Conservation (phyloP, 2,329 filamentous ascomycete genomes). For the Fusarium keratoplasticum region DNA sequence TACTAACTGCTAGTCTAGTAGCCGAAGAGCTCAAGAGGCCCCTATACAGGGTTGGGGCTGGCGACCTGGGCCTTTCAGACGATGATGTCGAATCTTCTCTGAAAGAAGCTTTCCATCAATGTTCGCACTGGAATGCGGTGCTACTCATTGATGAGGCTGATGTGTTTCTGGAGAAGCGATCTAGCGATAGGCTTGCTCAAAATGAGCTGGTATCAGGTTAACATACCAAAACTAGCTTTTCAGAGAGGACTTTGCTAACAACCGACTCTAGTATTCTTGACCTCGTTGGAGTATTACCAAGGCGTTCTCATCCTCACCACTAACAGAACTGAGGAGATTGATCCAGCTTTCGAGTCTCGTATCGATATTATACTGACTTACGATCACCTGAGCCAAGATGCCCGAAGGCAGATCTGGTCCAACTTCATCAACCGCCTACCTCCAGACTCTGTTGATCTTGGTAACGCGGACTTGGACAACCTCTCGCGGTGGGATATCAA, state of each 20-base stretch:
- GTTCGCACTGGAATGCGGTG: slow-evolving; percentile 50
- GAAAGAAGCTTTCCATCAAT: slow-evolving; percentile 36
- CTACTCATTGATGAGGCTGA: slow-evolving; percentile 54
- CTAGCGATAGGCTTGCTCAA: slow-evolving; percentile 35
- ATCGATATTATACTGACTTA: slow-evolving; percentile 56
- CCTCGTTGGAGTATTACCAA: slow-evolving; percentile 49
- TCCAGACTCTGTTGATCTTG: background rate
- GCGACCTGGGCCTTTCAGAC: background rate
- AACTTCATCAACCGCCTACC: background rate
- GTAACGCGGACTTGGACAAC: background rate
- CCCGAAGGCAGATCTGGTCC: slow-evolving; percentile 40
- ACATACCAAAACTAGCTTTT: accelerated
- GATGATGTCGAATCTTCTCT: background rate
- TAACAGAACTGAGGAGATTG: slow-evolving; percentile 54
- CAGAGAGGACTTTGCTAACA: background rate
- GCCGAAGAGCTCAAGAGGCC: slow-evolving; percentile 22
- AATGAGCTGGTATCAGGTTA: slow-evolving; percentile 45
- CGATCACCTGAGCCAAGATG: slow-evolving; percentile 34
- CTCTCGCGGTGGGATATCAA: slow-evolving; percentile 12
- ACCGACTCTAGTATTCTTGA: slow-evolving; percentile 30
- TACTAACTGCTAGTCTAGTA: slow-evolving; percentile 7
- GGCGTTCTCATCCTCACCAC: slow-evolving; percentile 56
- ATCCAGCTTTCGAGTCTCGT: slow-evolving; percentile 56
- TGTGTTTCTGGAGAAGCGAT: slow-evolving; percentile 49
- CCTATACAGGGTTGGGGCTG: slow-evolving; percentile 18